Conservation (phyloP, 192 early-diverging fungal genomes). For the Dimargaris cristalligena region DNA sequence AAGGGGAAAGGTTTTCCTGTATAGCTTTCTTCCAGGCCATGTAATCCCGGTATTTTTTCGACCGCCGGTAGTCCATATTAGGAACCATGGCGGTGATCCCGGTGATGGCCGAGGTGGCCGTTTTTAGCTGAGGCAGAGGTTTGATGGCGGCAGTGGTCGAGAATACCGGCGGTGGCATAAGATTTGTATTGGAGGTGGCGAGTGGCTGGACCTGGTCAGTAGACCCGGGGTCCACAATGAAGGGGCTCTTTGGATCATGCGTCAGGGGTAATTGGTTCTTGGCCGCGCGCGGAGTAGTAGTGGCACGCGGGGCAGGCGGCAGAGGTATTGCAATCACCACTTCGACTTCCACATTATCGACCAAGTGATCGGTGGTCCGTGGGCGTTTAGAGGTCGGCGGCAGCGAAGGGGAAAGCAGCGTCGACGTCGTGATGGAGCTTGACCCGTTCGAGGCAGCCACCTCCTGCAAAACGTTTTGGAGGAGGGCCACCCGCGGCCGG, state of each 20-base stretch:
- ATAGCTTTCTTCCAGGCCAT: background rate
- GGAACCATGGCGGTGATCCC: conserved; percentile 9
- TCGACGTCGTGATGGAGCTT: no score
- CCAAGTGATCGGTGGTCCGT: no score
- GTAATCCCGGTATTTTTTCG: background rate
- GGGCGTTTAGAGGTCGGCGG: no score
- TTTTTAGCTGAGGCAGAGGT: background rate
- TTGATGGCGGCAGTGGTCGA: background rate
- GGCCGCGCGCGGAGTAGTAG: background rate
- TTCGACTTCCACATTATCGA: no score
- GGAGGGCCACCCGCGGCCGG: no score
- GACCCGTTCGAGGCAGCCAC: no score
- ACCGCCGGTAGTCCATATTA: background rate
- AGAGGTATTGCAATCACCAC: no score
- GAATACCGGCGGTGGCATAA: background rate
- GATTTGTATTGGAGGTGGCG: no score
- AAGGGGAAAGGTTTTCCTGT: background rate
- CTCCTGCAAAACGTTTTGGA: no score
- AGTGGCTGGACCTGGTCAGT: background rate
- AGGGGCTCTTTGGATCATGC: background rate
- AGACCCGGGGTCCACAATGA: background rate
- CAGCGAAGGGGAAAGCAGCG: no score
- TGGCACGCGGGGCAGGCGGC: no score
- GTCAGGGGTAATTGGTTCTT: background rate
- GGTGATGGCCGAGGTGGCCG: background rate